A percentile compares a stretch with the other conserved stretches of the same genome.
phyloP scores from a whole-genome alignment of 305 asterid species.

The Solanum hybrid region DNA sequence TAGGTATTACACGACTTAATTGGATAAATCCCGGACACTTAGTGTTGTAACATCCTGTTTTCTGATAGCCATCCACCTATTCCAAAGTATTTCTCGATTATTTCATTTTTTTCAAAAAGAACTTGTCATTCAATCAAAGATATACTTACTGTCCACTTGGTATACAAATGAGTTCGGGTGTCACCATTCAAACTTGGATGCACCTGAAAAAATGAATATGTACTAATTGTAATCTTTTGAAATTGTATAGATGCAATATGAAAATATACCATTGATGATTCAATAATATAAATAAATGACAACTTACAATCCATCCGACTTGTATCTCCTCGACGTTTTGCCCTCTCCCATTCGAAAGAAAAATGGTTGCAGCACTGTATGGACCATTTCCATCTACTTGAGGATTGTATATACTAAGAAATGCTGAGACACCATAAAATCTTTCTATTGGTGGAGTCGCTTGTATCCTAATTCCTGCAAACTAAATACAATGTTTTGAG shows the following conservation, averaged over 20 bases:
- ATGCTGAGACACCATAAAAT: too few relatives aligned
- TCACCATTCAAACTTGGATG: background rate
- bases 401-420: background rate
- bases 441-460: background rate
- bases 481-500: background rate
- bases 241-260: background rate
- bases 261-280: background rate
- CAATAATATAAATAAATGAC: background rate
- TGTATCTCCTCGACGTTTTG: background rate
- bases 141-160: background rate
- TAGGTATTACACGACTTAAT: background rate
- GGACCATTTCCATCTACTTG: background rate
- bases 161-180: background rate
- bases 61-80: background rate
- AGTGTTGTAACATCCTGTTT: background rate
- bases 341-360: background rate
- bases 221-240: background rate
- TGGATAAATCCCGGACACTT: background rate
- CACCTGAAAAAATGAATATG: background rate
- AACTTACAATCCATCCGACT: constrained; percentile 6
- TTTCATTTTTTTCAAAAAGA: background rate
- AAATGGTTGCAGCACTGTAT: constrained; percentile 1
- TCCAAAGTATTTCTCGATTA: background rate
- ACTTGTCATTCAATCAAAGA: background rate
- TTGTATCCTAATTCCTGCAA: background rate